phyloP scores from a whole-genome alignment of 1,284 basidiomycete species.

The Ustilago sp. region DNA sequence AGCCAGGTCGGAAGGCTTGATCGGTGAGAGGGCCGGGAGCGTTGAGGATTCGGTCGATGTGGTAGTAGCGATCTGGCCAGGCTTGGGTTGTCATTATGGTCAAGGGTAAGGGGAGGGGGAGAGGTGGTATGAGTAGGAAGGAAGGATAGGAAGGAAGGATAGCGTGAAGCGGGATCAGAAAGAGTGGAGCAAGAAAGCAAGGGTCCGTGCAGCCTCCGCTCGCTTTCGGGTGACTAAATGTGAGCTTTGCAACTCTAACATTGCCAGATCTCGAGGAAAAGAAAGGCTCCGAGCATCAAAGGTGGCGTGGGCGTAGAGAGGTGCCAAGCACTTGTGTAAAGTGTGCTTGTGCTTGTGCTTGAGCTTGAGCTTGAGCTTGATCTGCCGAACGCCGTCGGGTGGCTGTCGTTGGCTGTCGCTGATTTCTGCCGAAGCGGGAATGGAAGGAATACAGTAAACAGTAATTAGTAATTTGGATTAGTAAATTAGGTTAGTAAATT shows the following conservation, averaged over 20 bases:
- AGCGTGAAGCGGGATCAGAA: conserved; percentile 3
- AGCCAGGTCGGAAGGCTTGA: conserved; percentile 52
- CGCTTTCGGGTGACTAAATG: not conserved
- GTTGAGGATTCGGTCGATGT: conserved; percentile 77
- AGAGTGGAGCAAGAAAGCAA: conserved; percentile 14
- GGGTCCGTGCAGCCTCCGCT: conserved; percentile 8
- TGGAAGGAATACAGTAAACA: not conserved
- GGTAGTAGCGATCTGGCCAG: conserved; percentile 38
- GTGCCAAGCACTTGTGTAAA: too few relatives aligned
- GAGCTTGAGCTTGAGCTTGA: too few relatives aligned
- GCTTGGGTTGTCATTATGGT: conserved; percentile 6
- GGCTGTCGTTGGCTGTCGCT: not conserved
- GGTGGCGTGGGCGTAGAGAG: too few relatives aligned
- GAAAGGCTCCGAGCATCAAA: too few relatives aligned
- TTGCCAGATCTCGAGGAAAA: too few relatives aligned
- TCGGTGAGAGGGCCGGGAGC: conserved; percentile 74
- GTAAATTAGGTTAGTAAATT: not conserved
- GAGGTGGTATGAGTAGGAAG: not conserved
- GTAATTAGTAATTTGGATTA: too few relatives aligned
- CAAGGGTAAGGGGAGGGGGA: not conserved
- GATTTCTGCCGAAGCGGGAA: not conserved
- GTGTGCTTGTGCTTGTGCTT: too few relatives aligned
- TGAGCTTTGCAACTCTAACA: not conserved
- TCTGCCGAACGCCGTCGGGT: not conserved
- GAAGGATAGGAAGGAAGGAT: not conserved